phyloP scores from a whole-genome alignment of 352 stramenopile species.

The Globisporangium paddicum region DNA sequence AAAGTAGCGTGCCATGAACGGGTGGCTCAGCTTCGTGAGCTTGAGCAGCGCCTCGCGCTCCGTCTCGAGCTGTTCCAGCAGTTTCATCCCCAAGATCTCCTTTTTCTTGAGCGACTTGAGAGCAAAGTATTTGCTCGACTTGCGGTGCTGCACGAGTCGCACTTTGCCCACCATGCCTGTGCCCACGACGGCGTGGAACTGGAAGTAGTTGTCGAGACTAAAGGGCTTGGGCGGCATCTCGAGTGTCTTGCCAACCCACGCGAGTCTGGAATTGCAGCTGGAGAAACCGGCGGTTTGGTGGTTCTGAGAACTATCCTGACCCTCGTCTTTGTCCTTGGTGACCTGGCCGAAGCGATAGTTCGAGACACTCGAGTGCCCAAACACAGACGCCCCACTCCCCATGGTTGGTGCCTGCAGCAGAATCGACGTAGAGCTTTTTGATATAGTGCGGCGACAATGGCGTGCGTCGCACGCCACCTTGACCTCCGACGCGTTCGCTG shows the following conservation, averaged over 20 bases:
- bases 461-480: background rate
- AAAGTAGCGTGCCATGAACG: slow-evolving; percentile 58
- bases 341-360: slow-evolving; percentile 19
- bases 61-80: slow-evolving; percentile 48
- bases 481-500: background rate
- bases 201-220: slow-evolving; percentile 52
- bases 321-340: slow-evolving; percentile 1
- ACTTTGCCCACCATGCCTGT: slow-evolving; percentile 75
- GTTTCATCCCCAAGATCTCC: slow-evolving; percentile 48
- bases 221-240: slow-evolving; percentile 53
- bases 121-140: slow-evolving; percentile 53
- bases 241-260: slow-evolving; percentile 51
- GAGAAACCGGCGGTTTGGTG: background rate
- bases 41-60: slow-evolving; percentile 44
- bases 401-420: no score
- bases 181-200: slow-evolving; percentile 49
- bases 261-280: background rate
- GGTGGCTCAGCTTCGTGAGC: slow-evolving; percentile 34
- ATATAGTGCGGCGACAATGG: background rate
- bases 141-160: slow-evolving; percentile 53
- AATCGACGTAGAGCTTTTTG: background rate
- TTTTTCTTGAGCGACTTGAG: slow-evolving; percentile 77
- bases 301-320: background rate
- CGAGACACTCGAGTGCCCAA: background rate
- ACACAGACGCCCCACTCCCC: slow-evolving; percentile 7